A percentile compares a stretch with the other conserved stretches of the same genome.
phyloP scores from a whole-genome alignment of 768 basidiomycete species.

The Lenzites betulinus region DNA sequence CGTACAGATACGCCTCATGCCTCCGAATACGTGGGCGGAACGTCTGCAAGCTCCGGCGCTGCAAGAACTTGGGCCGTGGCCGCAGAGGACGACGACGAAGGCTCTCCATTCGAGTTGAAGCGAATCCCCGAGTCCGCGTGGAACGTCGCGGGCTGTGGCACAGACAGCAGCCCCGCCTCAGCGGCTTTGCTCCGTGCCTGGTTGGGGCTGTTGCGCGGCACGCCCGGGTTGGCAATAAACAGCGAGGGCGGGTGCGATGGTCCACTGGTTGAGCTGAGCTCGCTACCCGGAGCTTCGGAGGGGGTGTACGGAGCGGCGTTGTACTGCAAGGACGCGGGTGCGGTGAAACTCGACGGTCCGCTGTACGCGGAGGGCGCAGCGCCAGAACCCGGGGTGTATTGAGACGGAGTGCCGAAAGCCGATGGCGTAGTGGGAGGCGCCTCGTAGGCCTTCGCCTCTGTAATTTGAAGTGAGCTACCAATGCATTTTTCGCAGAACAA shows the following conservation, averaged over 20 bases:
- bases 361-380: neutral
- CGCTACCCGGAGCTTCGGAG: slow-evolving; percentile 15
- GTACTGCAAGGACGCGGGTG: neutral
- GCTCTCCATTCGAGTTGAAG: slow-evolving; percentile 12
- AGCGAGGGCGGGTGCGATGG: slow-evolving; percentile 4
- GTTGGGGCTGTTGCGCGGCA: slow-evolving; percentile 7
- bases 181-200: slow-evolving; percentile 24
- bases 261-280: slow-evolving; percentile 4
- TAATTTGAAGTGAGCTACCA: neutral
- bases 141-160: slow-evolving; percentile 16
- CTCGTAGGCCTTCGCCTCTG: slow-evolving; percentile 13
- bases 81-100: slow-evolving; percentile 10
- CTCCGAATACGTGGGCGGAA: slow-evolving; percentile 11
- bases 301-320: neutral
- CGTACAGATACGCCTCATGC: neutral
- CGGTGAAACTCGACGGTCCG: neutral
- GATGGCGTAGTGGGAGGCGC: neutral
- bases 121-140: slow-evolving; percentile 26
- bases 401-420: neutral
- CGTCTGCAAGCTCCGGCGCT: slow-evolving; percentile 1
- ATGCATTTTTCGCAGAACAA: neutral
- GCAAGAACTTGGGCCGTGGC: neutral
- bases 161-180: slow-evolving; percentile 22
- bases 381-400: neutral
- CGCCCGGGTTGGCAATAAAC: neutral